Conservation (phyloP, 306 rosid species). For the Vicia faba region DNA sequence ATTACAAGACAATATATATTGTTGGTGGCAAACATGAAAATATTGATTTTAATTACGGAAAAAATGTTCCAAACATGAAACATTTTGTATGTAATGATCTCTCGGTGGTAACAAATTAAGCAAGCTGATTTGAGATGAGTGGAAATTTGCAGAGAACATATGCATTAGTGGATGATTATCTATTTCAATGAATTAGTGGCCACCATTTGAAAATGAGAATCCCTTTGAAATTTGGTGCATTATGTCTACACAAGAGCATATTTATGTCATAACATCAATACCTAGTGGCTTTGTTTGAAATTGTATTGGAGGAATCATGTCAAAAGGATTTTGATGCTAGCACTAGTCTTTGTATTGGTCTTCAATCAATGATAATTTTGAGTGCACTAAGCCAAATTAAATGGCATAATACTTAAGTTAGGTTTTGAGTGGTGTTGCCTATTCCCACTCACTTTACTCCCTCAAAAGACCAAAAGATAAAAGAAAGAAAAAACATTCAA, state of each 20-base stretch:
- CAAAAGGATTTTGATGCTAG: conserved; percentile 28
- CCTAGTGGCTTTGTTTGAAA: conserved; percentile 35
- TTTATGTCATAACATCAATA: conserved; percentile 16
- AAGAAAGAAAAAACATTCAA: conserved; percentile 35
- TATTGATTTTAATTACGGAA: not conserved
- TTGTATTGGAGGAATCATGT: conserved; percentile 37
- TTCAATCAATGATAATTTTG: conserved; percentile 36
- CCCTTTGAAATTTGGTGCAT: conserved; percentile 36
- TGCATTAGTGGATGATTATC: conserved; percentile 33
- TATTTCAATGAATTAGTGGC: not conserved
- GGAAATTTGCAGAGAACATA: conserved; percentile 39
- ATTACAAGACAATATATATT: too few relatives aligned
- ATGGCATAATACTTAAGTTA: conserved; percentile 30
- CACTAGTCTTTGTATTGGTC: conserved; percentile 22
- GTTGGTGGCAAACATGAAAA: too few relatives aligned
- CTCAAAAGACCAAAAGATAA: conserved; percentile 52
- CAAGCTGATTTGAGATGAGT: conserved; percentile 20
- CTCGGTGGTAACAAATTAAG: not conserved
- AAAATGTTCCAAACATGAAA: conserved; percentile 5
- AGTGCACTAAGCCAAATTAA: conserved; percentile 32
- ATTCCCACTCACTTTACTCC: conserved; percentile 59
- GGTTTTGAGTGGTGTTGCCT: conserved; percentile 53
- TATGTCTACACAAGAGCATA: conserved; percentile 2
- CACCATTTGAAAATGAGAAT: conserved; percentile 23
- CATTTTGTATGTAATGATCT: conserved; percentile 10